Conservation (phyloP, 768 basidiomycete species). For the Psilocybe subaeruginosa region DNA sequence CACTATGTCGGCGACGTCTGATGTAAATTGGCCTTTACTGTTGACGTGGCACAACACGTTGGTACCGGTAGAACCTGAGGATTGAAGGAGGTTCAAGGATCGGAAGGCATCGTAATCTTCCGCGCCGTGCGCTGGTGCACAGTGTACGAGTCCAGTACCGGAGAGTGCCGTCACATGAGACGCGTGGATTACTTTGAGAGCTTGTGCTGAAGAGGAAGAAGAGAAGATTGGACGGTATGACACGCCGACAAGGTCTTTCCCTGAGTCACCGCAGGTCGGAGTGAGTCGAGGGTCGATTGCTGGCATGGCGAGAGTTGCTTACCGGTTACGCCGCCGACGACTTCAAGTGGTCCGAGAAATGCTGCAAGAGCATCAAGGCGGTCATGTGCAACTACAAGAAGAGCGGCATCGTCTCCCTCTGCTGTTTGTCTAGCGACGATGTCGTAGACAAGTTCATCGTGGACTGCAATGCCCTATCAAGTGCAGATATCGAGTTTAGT, state of each 20-base stretch:
- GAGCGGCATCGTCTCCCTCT: conserved; percentile 6
- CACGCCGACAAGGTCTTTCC: conserved; percentile 61
- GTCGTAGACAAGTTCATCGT: conserved; percentile 71
- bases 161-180: conserved; percentile 81
- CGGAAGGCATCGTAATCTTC: conserved; percentile 89
- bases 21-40: conserved; percentile 69
- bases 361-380: conserved; percentile 43
- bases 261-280: not conserved
- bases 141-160: conserved; percentile 96
- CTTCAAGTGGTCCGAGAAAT: conserved; percentile 39
- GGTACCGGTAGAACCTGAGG: conserved; percentile 29
- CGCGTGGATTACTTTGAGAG: conserved; percentile 62
- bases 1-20: conserved; percentile 58
- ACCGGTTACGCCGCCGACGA: conserved; percentile 43
- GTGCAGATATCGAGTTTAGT: not conserved
- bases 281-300: not conserved
- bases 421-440: conserved; percentile 34
- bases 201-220: conserved; percentile 18
- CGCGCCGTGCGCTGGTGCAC: conserved; percentile 91
- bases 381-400: conserved; percentile 55
- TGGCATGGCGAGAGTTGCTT: not conserved
- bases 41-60: conserved; percentile 83
- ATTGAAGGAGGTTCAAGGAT: conserved; percentile 49
- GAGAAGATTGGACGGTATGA: conserved; percentile 68
- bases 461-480: conserved; percentile 83